Conservation (phyloP, 352 stramenopile species). For the Phytophthora meadii region DNA sequence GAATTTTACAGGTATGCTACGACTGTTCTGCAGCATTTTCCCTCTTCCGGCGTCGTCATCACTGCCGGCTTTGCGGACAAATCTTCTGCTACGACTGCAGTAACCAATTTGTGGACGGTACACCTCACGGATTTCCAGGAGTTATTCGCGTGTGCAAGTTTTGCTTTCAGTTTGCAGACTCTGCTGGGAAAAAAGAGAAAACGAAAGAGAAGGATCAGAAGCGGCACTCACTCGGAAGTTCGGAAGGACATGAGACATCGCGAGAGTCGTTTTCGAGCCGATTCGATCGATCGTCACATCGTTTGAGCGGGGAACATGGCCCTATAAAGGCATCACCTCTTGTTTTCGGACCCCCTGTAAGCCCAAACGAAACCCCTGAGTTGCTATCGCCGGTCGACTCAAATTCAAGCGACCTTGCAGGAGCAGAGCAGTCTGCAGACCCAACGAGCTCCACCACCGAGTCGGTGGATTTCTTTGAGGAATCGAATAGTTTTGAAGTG, state of each 20-base stretch:
- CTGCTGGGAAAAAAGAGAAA: conserved; percentile 45
- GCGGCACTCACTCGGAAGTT: conserved; percentile 24
- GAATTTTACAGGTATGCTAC: conserved; percentile 68
- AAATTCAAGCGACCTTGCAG: conserved; percentile 30
- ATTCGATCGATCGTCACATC: conserved; percentile 34
- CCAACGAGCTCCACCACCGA: conserved; percentile 17
- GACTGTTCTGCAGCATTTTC: conserved; percentile 83
- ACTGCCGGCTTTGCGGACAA: conserved; percentile 86
- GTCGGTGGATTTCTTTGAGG: conserved; percentile 35
- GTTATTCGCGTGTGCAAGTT: conserved; percentile 83
- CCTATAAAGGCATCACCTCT: conserved; percentile 43
- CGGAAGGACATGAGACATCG: conserved; percentile 29
- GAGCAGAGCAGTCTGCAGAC: conserved; percentile 17
- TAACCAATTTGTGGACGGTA: conserved; percentile 75
- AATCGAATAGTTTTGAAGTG: conserved; percentile 34
- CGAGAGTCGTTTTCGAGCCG: conserved; percentile 24
- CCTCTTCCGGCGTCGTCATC: conserved; percentile 85
- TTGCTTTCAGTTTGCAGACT: conserved; percentile 62
- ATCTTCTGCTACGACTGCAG: conserved; percentile 91
- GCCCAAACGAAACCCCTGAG: conserved; percentile 24
- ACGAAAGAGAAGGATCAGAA: conserved; percentile 19
- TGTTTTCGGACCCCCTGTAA: conserved; percentile 39
- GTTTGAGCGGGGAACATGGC: conserved; percentile 19
- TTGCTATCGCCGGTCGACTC: conserved; percentile 44
- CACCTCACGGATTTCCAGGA: conserved; percentile 56